Base-by-base conservation (phyloP, 257 asterid genomes). In the Penstemon eatonii region DNA sequence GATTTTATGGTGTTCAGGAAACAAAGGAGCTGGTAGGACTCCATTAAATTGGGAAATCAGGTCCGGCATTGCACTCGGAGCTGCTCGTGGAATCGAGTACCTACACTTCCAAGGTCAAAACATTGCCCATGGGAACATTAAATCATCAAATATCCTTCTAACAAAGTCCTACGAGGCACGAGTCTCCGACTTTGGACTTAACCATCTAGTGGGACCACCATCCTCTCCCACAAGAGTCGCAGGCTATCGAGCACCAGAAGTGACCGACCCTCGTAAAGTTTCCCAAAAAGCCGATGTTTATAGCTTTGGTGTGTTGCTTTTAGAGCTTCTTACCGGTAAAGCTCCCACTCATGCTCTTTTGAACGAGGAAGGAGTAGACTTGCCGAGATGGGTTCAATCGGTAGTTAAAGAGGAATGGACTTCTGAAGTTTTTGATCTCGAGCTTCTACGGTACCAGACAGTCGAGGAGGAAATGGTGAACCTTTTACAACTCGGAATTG, bases 231-330 rank as follows among this genome's bases (percentile, higher is more conserved):
- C 81, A 0, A 79, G 94, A 9, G 88, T 86, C 3, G 86, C 88
- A 3, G 97, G 97, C 73, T 90, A 86, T 49, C 90, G 94, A 1
- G 96, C 96, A 25, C 97, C 97, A 5, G 97, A 90, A 69, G 97
- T 90, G 66, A 90, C 94, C 0, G 96, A 88, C 77, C 91, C 91
- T 13, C 89, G 85, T n/a, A 75, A 72, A 61, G 91, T 86, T 62
- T 78, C 96, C 61, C 96, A 90, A 18, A 80, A 83, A n/a, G 93
- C 90, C 0, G 96, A 90, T 43, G 95, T 87, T 13, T 90, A 90
- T 42, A 87, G 94, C 76, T 86, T 83, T 13, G 96, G 96, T 1
- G 89, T 90, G 0, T 57, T 90, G 65, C 87, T 90, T 44, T 53
- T 90, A 45, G 96, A 90, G 85, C 96, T 90, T 57, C 88, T 90